Base-by-base conservation (phyloP, 202 grass and related monocot genomes). In the Carex arenaria region DNA sequence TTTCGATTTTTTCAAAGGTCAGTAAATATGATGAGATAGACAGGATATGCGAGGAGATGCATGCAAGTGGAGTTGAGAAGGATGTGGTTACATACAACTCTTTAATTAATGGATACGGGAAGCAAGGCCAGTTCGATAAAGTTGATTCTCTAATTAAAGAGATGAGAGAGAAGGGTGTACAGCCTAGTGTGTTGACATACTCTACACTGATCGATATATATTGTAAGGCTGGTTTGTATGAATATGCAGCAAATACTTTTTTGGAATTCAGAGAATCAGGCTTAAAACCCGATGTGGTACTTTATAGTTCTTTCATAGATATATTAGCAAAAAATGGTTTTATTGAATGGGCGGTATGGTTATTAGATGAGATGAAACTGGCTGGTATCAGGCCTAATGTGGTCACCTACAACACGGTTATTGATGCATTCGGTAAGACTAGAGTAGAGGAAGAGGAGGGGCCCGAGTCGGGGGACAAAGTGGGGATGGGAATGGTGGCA, bases 201-300 rank as follows among this genome's bases (percentile, higher is more conserved):
- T 98, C 95, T 49, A 98, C 91, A 82, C 84, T 98, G 80, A 98
- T 98, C 65, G 95, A 98, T 89, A 95, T 95, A n/a, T 98, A 98
- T 82, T 98, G 92, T 49, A 98, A 98, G 73, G 89, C 93, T 70
- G 93, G 95, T 64, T 89, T 98, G 93, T 94, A 98, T 47, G 95
- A 89, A 60, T 90, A 98, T 90, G 95, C 95, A 60, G 94, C 94
- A 60, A 98, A 91, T 89, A 91, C 90, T 51, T 98, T 95, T 78
- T 84, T 98, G 67, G 93, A 94, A 82, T 98, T 98, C 84, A 98
- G 93, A 81, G 91, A 95, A n/a, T 98, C 95, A 28, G 93, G 95
- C 26, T 82, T 98, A 23, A 98, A 95, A 85, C 88, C 96, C 0
- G 96, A 98, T 80, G 96, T 98, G 52, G 96, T 98, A 67, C 86